phyloP scores from a whole-genome alignment of 148 eudicot genomes.

The Arbutus unedo region DNA sequence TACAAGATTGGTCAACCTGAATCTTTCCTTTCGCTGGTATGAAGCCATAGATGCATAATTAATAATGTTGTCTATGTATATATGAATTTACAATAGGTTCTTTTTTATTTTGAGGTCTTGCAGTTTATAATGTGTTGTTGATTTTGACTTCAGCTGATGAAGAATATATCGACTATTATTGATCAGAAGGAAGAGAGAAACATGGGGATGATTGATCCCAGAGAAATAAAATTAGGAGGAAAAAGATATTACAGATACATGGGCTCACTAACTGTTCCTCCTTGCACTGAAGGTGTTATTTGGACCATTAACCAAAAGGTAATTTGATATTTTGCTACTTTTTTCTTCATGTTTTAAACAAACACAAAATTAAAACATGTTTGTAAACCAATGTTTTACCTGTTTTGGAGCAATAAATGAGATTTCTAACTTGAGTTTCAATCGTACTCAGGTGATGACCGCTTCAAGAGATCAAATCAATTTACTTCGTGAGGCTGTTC shows the following conservation, averaged over 20 bases:
- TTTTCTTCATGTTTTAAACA: not conserved
- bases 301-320: conserved; percentile 59
- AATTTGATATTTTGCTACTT: not conserved
- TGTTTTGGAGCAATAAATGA: not conserved
- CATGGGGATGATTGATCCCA: conserved; percentile 47
- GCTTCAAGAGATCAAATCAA: conserved; percentile 46
- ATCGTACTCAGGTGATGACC: conserved; percentile 37
- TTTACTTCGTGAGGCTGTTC: conserved; percentile 52
- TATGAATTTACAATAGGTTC: not conserved
- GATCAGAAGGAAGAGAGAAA: conserved; percentile 25
- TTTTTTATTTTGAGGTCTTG: too few relatives aligned
- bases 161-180: conserved; percentile 32
- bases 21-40: conserved; percentile 46
- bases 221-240: conserved; percentile 27
- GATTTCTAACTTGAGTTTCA: not conserved
- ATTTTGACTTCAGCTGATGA: conserved; percentile 35
- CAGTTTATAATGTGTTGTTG: not conserved
- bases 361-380: not conserved
- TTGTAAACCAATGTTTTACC: not conserved
- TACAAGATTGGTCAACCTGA: conserved; percentile 57
- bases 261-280: conserved; percentile 81
- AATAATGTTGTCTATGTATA: not conserved
- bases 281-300: conserved; percentile 75
- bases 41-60: not conserved
- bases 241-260: conserved; percentile 45